Evolutionary conservation across 2,329 filamentous ascomycete species (phyloP), one percentile per base, ranked within the genome.

Genomic region (Aotearoamyces nothofagi): DNA sequence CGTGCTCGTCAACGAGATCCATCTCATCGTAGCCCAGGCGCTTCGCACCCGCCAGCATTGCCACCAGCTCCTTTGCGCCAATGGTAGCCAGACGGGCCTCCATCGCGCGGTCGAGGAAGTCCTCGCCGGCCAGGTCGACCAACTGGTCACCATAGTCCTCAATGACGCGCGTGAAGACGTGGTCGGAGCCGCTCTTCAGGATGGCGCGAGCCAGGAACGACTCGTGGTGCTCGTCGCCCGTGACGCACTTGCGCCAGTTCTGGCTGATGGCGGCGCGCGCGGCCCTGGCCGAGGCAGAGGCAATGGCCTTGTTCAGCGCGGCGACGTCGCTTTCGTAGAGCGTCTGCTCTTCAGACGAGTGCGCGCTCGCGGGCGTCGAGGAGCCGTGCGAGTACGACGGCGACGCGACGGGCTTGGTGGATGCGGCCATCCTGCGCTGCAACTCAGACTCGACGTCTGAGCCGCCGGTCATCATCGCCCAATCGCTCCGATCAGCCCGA

Each of bases 191-290:
- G 10, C 9, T 13, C 20, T 30, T 25, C 9, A 30, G 13, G 15
- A 30, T 25, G 10, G 19, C 28, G 14, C 17, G 20, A 10, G 24
- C 20, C 6, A 26, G 15, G 17, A 26, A 30, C 8, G 20, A 26
- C 20, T 30, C 28, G 12, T 13, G 10, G 3, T 17, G n/a, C 9
- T n/a, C 13, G 12, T 24, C 12, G 28, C 28, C 28, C 4, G 16
- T 17, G 9, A 30, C 12, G 19, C 17, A 24, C 12, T 30, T 30
- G n/a, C 28, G n/a, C 28, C 28, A 30, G 10, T 30, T 6, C 10
- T 17, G 13, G 13, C 12, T 10, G 10, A 19, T 24, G 16, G 28
- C 28, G 5, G 12, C n/a, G 7, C 15, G 15, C 4, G 26, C 26
- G 17, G 17, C 11, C n/a, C 13, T 25, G 13, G 7, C 23, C 9